Evolutionary conservation across 768 basidiomycete species (phyloP), one percentile per base, ranked within the genome.

Genomic region (Boletus subcaerulescens): DNA sequence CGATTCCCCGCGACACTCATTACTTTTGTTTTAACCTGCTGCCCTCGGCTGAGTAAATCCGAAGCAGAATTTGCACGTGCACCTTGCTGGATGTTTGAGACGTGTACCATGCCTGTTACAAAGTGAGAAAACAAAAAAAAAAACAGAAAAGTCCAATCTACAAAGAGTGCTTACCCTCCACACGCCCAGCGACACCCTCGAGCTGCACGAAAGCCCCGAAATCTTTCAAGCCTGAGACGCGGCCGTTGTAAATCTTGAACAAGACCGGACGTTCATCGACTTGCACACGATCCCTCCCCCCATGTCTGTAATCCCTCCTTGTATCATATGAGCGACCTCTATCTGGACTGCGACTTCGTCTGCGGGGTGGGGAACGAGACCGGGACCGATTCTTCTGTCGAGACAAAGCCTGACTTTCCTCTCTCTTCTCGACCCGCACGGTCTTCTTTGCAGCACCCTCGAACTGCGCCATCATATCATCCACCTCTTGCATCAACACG

Each of bases 181-280:
- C 86, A 26, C 93, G 78, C 12, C 94, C 94, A 14, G 76, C 73
- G 45, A 98, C 74, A 29, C 96, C 96, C 58, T 99, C 95, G 7
- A 99, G 71, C 32, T 82, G 81, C 39, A 97, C 88, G 64, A 99
- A 99, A 0, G 93, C 95, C 50, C 97, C 97, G 68, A 98, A 99
- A 56, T 99, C 97, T 72, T 91, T 93, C 62, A 97, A 62, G 13
- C 89, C 85, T 1, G 88, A 79, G 26, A 98, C 86, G 58, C 83
- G 86, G 9, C 96, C 97, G 49, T 80, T 78, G 71, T 98, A 99
- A 32, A 98, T 93, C 77, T 98, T 98, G 83, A 86, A 98, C 42
- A 97, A 70, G 3, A 98, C 75, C 0, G 97, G 94, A 46, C 78
- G 79, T 41, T 95, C 91, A 66, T 99, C 96, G 36, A 88, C 48